These are phyloP conservation scores for Miscanthus lutarioriparius DNA, from an alignment of 176 grass and related monocot genomes.

Conservation along the genomic window DNA sequence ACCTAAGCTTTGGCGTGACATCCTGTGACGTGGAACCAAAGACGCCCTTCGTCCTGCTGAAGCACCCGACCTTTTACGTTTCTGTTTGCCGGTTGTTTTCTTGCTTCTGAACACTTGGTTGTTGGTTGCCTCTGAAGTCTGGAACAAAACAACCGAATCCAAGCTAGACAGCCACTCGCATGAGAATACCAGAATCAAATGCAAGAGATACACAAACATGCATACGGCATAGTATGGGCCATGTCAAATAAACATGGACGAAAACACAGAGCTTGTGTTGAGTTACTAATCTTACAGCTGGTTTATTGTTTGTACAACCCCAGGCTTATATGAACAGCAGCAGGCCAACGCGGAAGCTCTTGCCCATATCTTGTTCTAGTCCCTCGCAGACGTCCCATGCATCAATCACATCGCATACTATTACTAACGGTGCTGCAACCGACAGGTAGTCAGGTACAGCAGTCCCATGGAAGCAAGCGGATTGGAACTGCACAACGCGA, in stretches of 20 bases:
- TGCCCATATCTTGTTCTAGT: neutral
- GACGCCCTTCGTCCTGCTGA: neutral
- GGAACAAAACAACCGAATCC: neutral
- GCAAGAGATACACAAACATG: neutral
- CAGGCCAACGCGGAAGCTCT: neutral
- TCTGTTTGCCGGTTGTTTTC: neutral
- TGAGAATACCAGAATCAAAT: neutral
- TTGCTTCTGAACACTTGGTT: no score
- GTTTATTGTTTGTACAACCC: slow-evolving; percentile 13
- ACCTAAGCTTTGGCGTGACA: no score
- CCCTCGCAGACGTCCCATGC: neutral
- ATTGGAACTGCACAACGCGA: neutral
- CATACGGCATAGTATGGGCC: neutral
- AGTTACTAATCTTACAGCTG: slow-evolving; percentile 2
- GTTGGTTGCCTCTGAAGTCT: neutral
- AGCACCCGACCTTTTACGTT: neutral
- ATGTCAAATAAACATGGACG: neutral
- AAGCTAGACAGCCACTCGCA: neutral
- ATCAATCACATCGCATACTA: neutral
- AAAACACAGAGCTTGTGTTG: neutral
- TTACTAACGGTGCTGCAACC: neutral
- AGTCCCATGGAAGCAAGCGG: neutral
- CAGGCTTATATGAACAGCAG: neutral
- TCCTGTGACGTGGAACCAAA: no score
- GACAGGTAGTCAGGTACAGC: neutral